Conservation (phyloP, 345 rosid genomes). For the Microthlaspi erraticum region DNA sequence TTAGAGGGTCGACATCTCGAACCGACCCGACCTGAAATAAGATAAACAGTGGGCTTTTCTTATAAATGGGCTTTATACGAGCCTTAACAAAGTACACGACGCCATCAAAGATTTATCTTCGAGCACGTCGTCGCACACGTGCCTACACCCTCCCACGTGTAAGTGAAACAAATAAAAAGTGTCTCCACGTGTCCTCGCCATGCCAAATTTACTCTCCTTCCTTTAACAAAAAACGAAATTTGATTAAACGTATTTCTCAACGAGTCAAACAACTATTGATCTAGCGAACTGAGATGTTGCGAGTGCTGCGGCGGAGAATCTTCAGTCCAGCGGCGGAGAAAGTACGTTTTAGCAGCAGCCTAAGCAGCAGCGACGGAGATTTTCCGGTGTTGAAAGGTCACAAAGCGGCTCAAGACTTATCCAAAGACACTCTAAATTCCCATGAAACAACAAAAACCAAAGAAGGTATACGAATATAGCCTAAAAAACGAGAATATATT, state of each 20-base stretch:
- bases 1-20: slow-evolving; percentile 3
- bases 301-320: slow-evolving; percentile 16
- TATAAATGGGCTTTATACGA: not conserved
- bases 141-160: slow-evolving; percentile 2
- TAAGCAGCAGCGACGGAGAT: slow-evolving; percentile 37
- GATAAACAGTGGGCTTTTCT: not conserved
- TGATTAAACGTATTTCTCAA: not conserved
- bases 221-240: not conserved
- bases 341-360: slow-evolving; percentile 40
- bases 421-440: slow-evolving; percentile 51
- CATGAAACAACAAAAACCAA: slow-evolving; percentile 29
- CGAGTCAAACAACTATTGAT: not conserved
- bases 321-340: slow-evolving; percentile 26
- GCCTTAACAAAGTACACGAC: not conserved
- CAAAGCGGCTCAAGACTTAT: slow-evolving; percentile 53
- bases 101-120: not conserved
- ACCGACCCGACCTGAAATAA: not conserved
- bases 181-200: slow-evolving; percentile 11
- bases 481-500: not conserved
- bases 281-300: slow-evolving; percentile 20
- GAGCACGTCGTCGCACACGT: slow-evolving; percentile 30
- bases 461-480: slow-evolving; percentile 11
- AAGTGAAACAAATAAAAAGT: not conserved
- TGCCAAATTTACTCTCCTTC: slow-evolving; percentile 11
- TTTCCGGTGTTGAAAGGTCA: slow-evolving; percentile 55